Evolutionary conservation across 2,329 filamentous ascomycete species (phyloP).

Genomic region (Ophidiomyces ophidiicola): DNA sequence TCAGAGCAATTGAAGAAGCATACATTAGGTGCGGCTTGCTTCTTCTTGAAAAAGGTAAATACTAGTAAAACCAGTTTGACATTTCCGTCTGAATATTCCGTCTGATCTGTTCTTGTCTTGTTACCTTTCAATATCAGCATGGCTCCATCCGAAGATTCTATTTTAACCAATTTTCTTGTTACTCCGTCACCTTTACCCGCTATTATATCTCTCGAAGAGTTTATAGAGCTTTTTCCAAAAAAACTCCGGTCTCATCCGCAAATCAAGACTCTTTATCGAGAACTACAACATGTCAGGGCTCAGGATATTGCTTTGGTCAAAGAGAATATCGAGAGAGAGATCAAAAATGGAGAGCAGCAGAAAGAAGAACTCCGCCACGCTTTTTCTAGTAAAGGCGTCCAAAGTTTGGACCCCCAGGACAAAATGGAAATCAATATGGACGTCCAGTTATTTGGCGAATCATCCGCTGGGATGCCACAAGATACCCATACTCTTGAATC

Average conservation of each 20-base stretch:
- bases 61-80: too few relatives aligned
- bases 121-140: constrained; percentile 36
- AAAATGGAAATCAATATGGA: constrained; percentile 36
- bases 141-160: constrained; percentile 61
- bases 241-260: constrained; percentile 53
- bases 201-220: constrained; percentile 61
- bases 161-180: constrained; percentile 67
- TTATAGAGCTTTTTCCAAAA: constrained; percentile 63
- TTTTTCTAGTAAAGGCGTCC: constrained; percentile 23
- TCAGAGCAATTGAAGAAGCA: too few relatives aligned
- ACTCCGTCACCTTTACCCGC: constrained; percentile 61
- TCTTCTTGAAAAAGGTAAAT: too few relatives aligned
- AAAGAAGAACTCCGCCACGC: constrained; percentile 29
- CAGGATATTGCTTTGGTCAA: constrained; percentile 56
- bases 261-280: constrained; percentile 60
- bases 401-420: constrained; percentile 24
- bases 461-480: constrained; percentile 30
- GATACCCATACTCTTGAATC: constrained; percentile 49
- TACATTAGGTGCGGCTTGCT: too few relatives aligned
- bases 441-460: constrained; percentile 48
- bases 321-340: constrained; percentile 36
- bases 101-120: background rate
- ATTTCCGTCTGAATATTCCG: too few relatives aligned
- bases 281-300: constrained; percentile 63
- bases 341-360: constrained; percentile 27